A percentile compares a stretch with the other conserved stretches of the same genome.
These are phyloP conservation scores for Citrus trifoliata DNA, from an alignment of 345 rosid genomes.

Conservation along the genomic window DNA sequence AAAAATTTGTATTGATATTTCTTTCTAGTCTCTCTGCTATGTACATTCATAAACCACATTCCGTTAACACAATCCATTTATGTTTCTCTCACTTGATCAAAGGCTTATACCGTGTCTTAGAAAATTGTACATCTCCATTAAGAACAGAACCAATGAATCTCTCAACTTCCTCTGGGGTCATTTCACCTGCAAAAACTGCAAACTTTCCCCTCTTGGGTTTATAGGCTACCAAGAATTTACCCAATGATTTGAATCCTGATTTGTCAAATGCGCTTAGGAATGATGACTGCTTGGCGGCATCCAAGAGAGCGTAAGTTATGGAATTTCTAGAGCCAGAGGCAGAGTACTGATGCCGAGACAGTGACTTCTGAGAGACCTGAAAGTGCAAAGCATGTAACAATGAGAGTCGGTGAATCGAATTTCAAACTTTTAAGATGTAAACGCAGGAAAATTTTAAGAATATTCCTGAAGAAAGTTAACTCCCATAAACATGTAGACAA, in stretches of 20 bases:
- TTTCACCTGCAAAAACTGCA: conserved; percentile 40
- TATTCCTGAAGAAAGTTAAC: neutral
- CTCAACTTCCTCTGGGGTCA: conserved; percentile 61
- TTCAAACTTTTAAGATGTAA: neutral
- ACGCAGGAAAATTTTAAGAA: neutral
- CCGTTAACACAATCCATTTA: neutral
- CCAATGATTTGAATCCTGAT: conserved; percentile 54
- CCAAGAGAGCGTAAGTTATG: conserved; percentile 60
- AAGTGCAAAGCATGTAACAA: conserved; percentile 15
- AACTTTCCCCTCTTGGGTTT: conserved; percentile 72
- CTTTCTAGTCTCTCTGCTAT: neutral
- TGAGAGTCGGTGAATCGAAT: neutral
- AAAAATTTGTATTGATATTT: neutral
- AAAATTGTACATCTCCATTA: conserved; percentile 69
- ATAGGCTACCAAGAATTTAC: conserved; percentile 59
- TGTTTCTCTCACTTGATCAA: conserved; percentile 25
- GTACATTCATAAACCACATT: conserved; percentile 8
- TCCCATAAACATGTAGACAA: neutral
- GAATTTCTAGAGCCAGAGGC: conserved; percentile 42
- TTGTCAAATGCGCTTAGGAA: conserved; percentile 63
- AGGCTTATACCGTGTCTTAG: conserved; percentile 57
- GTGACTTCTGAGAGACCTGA: conserved; percentile 75
- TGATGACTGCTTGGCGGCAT: conserved; percentile 56
- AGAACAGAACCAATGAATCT: conserved; percentile 65
- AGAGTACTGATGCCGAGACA: conserved; percentile 53